A percentile compares a stretch with the other conserved stretches of the same genome.
Evolutionary conservation across 163 green algal genomes (phyloP).

Genomic region (Scenedesmus sp.): DNA sequence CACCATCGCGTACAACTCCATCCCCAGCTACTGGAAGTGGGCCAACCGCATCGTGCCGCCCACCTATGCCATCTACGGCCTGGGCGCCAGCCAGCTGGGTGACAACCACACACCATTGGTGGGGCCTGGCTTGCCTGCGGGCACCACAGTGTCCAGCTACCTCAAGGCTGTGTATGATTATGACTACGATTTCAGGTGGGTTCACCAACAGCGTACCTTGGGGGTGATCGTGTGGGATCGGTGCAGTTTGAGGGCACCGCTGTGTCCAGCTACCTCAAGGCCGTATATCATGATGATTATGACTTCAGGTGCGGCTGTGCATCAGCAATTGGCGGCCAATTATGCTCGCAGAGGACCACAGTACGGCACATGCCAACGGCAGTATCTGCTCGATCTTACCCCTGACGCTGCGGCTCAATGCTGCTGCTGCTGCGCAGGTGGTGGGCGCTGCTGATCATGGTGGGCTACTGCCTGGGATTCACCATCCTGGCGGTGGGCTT

Average conservation of each 20-base stretch:
- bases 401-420: neutral
- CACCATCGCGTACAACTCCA: conserved; percentile 16
- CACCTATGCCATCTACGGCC: conserved; percentile 20
- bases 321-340: neutral
- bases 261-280: neutral
- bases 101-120: conserved; percentile 8
- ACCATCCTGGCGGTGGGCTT: conserved; percentile 1
- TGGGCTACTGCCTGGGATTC: conserved; percentile 22
- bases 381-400: neutral
- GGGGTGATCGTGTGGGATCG: neutral
- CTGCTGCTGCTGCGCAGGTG: conserved; percentile 12
- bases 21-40: conserved; percentile 32
- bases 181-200: neutral
- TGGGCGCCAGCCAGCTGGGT: conserved; percentile 28
- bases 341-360: neutral
- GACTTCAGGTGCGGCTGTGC: neutral
- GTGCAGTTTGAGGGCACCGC: neutral
- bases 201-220: neutral
- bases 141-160: conserved; percentile 6
- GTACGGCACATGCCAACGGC: too few species aligned
- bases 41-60: conserved; percentile 28
- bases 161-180: neutral
- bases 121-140: neutral
- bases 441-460: conserved; percentile 40
- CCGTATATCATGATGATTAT: neutral